Evolutionary conservation across 139 green algal genomes (phyloP).

Genomic region (Auxenochlorella pyrenoidosa): DNA sequence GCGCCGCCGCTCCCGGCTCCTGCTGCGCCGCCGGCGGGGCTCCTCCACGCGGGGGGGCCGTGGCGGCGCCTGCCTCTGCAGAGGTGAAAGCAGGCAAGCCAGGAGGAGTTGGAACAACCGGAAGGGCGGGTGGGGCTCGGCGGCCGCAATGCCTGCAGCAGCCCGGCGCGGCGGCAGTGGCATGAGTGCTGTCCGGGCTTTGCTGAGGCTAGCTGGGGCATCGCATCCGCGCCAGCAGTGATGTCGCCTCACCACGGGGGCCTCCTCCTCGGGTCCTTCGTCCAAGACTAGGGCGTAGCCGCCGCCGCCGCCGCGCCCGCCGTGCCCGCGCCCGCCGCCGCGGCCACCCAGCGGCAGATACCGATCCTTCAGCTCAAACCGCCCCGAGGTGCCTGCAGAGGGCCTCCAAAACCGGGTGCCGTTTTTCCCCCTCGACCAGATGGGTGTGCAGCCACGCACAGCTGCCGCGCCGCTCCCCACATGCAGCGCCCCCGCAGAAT

Average conservation of each 20-base stretch:
- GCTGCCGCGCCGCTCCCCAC: too few relatives aligned
- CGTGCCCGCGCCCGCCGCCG: neutral
- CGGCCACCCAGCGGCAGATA: neutral
- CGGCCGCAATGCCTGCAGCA: too few relatives aligned
- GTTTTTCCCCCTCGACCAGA: too few relatives aligned
- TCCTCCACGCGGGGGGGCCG: neutral
- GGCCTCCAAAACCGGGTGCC: neutral
- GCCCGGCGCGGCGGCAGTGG: too few relatives aligned
- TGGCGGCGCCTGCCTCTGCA: neutral
- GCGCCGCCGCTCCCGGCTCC: neutral
- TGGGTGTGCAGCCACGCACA: too few relatives aligned
- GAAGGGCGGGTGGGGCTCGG: neutral
- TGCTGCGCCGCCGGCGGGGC: neutral
- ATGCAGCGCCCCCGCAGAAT: too few relatives aligned
- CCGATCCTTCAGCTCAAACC: conserved; percentile 31
- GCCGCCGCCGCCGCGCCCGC: conserved; percentile 3
- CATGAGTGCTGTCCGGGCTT: too few relatives aligned
- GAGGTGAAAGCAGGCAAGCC: neutral
- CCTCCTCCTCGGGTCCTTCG: neutral
- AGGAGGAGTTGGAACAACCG: too few relatives aligned
- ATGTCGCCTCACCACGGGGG: neutral
- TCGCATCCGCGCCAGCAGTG: neutral
- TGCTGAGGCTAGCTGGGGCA: too few relatives aligned
- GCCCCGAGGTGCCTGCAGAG: conserved; percentile 15
- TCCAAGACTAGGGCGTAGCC: conserved; percentile 18